Percentiles rank a stretch among this genome's conserved stretches.
phyloP scores from a whole-genome alignment of 805 yeast genomes.

The Kodamaea jinghongensis region DNA sequence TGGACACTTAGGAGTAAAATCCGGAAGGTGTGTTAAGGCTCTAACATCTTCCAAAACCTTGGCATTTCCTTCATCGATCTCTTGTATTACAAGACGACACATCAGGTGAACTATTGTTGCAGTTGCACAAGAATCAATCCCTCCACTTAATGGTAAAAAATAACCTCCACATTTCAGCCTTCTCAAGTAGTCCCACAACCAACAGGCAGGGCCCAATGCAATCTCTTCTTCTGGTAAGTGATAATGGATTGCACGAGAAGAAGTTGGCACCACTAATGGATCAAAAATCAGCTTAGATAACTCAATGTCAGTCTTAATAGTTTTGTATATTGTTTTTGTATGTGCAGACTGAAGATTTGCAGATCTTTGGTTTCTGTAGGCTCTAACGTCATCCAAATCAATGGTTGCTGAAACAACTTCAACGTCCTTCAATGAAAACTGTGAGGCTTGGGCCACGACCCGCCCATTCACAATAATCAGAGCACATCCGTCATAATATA shows the following conservation, averaged over 20 bases:
- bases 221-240: conserved; percentile 94
- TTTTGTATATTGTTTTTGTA: conserved; percentile 44
- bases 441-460: conserved; percentile 90
- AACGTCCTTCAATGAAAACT: conserved; percentile 85
- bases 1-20: conserved; percentile 71
- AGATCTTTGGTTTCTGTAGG: conserved; percentile 72
- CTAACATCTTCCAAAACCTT: conserved; percentile 80
- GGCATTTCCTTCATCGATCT: conserved; percentile 52
- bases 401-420: conserved; percentile 96
- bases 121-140: conserved; percentile 97
- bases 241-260: conserved; percentile 49
- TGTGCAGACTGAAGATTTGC: conserved; percentile 65
- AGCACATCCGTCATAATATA: conserved; percentile 97
- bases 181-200: conserved; percentile 98
- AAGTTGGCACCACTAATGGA: conserved; percentile 59
- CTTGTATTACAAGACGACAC: conserved; percentile 81
- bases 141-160: conserved; percentile 93
- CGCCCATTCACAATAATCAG: conserved; percentile 88
- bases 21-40: conserved; percentile 53
- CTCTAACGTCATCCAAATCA: conserved; percentile 86
- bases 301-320: conserved; percentile 62
- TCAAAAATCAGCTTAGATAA: conserved; percentile 68
- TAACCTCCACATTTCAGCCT: conserved; percentile 88
- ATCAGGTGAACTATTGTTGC: conserved; percentile 91
- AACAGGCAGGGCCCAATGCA: conserved; percentile 97